Evolutionary conservation across 768 basidiomycete species (phyloP), one percentile per base, ranked within the genome.

Genomic region (Lentinula edodes): DNA sequence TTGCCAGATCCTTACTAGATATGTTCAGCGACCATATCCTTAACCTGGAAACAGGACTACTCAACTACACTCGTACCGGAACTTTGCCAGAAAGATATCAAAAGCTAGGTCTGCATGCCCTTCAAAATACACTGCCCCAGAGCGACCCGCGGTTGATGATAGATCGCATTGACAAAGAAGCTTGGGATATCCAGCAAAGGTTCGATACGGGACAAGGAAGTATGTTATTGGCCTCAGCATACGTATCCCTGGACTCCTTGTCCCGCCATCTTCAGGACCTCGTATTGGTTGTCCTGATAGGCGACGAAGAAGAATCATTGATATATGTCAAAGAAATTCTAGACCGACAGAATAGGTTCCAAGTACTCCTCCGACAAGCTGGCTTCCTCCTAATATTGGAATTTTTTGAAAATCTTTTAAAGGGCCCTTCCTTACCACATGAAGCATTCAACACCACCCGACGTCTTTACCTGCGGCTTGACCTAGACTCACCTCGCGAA

Each of bases 361-460:
- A 68, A 52, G 48, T 41, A 0, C 62, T 68, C 8, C 58, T 75
- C 5, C 73, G 74, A 59, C 70, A 75, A 58, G 69, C 70, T 8
- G 74, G 73, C 2, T 66, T 76, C 57, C 64, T 69, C 10, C 62
- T 76, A 6, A 66, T 68, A 13, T 58, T 75, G 15, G 69, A 73
- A 50, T 78, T 74, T 45, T 55, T 73, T 20, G 63, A 65, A 2
- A 63, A 62, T 13, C 63, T 73, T 23, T 7, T 60, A 6, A 38
- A 52, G 10, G 23, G 51, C 23, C 1, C 38, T 52, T 23, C 51
- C 7, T 61, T 74, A 16, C 76, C 74, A 7, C 68, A 76, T 56
- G 77, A 78, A 62, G 72, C 73, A 15, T 73, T 74, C 63, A 75
- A 73, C 60, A 78, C 74, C 12, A 65, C 75, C 18, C 72, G 76